Evolutionary conservation across 345 rosid species (phyloP).

Genomic region (Acer negundo): DNA sequence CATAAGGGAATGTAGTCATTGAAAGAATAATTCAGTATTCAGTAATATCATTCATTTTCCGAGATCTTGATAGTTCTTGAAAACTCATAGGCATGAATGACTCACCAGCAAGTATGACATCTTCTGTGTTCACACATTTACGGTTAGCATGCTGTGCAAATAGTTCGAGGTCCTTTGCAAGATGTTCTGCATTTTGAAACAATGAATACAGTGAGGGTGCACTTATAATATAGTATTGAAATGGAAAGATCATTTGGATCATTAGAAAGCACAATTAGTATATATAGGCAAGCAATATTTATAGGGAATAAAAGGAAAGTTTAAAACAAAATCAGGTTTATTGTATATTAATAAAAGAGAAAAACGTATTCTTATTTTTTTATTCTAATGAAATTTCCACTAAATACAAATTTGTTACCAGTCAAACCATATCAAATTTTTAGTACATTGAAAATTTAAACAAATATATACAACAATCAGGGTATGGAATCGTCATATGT

Average conservation of each 20-base stretch:
- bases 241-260: neutral
- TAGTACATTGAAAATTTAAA: neutral
- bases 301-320: neutral
- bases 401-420: neutral
- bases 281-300: neutral
- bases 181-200: constrained; percentile 52
- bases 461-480: neutral
- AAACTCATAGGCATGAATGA: constrained; percentile 5
- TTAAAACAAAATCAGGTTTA: neutral
- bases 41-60: neutral
- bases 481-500: neutral
- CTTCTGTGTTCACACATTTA: constrained; percentile 79
- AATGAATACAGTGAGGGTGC: neutral
- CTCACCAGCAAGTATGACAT: constrained; percentile 81
- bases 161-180: constrained; percentile 77
- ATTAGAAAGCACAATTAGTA: neutral
- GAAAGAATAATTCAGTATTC: neutral
- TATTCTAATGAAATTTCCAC: neutral
- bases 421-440: constrained; percentile 1
- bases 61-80: neutral
- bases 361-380: neutral
- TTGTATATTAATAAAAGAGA: neutral
- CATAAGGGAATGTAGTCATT: neutral
- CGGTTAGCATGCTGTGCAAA: constrained; percentile 95
- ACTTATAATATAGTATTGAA: neutral